Evolutionary conservation across 164 flowering plant genomes (phyloP), one percentile per base, ranked within the genome.

Genomic region (Euptelea pleiosperma): DNA sequence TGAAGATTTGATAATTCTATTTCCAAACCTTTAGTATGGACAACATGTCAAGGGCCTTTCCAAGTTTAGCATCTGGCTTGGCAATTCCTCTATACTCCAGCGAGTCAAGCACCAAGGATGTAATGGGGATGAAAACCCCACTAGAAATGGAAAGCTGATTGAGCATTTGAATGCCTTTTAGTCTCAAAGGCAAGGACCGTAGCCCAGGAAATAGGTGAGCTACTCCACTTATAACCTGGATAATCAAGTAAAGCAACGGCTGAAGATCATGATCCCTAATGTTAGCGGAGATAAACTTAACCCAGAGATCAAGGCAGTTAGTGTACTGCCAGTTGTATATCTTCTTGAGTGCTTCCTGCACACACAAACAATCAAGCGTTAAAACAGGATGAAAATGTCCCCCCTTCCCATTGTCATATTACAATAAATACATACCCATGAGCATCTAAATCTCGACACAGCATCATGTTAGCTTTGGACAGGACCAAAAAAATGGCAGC

Each of bases 251-350:
- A 29, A 85, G 75, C 75, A 91, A 55, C 3, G 76, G 57, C 64
- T 80, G 89, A 46, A 90, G 81, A 72, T 84, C 85, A 63, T 70
- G 73, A 60, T 91, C 97, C 24, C 28, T 63, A 30, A 79, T 55
- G 56, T 86, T 81, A 8, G 57, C 65, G 12, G 88, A 70, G 48
- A 84, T 67, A 73, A 79, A 88, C 54, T 58, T 61, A 46, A 88
- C 99, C 96, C 99, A 94, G 34, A 94, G 76, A 72, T 89, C 91
- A 58, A 94, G 60, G 69, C 97, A 88, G 66, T 75, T 74, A 18
- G 63, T 75, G 58, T 71, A 86, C 65, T 85, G 88, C 95, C 93
- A 88, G 57, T 84, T 81, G 73, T 82, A 77, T 37, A 88, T 78
- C 59, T 70, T 85, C 72, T 73, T 72, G 0, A 88, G 66, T 40